Evolutionary conservation across 345 rosid genomes (phyloP).

Genomic region (Eutrema heterophyllum): DNA sequence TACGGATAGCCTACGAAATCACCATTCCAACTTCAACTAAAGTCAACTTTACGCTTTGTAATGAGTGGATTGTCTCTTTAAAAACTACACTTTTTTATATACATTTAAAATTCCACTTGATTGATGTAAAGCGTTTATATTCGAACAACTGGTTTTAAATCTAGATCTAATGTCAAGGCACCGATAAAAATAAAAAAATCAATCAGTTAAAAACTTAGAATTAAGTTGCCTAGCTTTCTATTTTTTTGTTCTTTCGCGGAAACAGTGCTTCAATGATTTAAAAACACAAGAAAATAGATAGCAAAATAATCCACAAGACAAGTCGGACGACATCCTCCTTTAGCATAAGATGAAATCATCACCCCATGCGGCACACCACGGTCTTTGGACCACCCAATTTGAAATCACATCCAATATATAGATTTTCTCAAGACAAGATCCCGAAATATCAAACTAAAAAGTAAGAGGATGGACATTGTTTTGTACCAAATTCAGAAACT

Average conservation of each 20-base stretch:
- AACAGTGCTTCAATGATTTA: neutral
- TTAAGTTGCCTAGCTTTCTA: neutral
- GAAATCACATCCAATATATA: neutral
- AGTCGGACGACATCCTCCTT: conserved; percentile 5
- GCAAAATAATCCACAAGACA: neutral
- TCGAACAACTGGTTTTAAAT: conserved; percentile 5
- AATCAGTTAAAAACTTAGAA: neutral
- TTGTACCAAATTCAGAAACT: neutral
- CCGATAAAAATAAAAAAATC: neutral
- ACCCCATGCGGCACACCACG: conserved; percentile 15
- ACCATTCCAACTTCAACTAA: neutral
- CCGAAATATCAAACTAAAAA: neutral
- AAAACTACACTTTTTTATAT: neutral
- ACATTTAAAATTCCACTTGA: conserved; percentile 5
- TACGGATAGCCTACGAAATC: neutral
- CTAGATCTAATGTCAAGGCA: conserved; percentile 14
- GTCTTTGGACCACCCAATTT: conserved; percentile 24
- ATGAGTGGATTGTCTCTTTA: neutral
- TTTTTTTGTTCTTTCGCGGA: neutral
- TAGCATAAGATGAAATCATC: conserved; percentile 18
- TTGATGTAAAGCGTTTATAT: conserved; percentile 11
- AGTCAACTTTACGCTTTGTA: conserved; percentile 14
- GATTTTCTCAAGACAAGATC: neutral
- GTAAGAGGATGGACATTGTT: too few relatives aligned
- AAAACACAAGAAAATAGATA: neutral